phyloP scores from a whole-genome alignment of 179 eudicot species.

The Actinidia arguta region DNA sequence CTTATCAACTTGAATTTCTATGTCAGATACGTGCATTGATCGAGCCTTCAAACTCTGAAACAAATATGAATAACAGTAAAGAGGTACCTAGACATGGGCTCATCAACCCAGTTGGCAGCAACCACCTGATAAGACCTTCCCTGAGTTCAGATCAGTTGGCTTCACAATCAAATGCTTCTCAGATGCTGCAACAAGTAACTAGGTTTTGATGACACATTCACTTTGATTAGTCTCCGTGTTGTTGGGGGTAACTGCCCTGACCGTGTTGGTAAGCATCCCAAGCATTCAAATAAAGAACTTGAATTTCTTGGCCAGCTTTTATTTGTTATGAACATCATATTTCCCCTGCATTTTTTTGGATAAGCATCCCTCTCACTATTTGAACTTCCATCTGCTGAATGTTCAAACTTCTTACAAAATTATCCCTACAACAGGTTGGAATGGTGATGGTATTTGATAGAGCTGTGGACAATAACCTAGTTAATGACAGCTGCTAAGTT shows the following conservation, averaged over 20 bases:
- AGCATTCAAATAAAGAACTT: background rate
- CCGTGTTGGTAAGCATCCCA: conserved; percentile 39
- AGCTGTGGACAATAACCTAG: background rate
- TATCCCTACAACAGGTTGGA: conserved; percentile 5
- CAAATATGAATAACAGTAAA: conserved; percentile 50
- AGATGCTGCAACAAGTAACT: conserved; percentile 70
- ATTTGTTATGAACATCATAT: background rate
- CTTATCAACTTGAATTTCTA: background rate
- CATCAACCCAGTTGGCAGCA: conserved; percentile 47
- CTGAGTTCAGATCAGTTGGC: conserved; percentile 77
- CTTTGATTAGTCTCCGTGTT: conserved; percentile 8
- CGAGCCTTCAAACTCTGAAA: conserved; percentile 72
- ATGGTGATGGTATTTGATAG: background rate
- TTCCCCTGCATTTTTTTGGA: background rate
- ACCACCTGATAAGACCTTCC: conserved; percentile 71
- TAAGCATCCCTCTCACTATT: background rate
- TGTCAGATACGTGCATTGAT: conserved; percentile 67
- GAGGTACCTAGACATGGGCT: conserved; percentile 59
- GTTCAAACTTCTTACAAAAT: background rate
- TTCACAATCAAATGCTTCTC: conserved; percentile 62
- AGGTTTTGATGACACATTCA: conserved; percentile 51
- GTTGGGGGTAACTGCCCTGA: conserved; percentile 34
- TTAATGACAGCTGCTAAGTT: background rate
- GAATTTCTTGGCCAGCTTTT: too few species aligned
- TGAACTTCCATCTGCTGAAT: background rate